These are phyloP conservation scores for Luzula sylvatica DNA, from an alignment of 176 grass and related monocot genomes.

Conservation along the genomic window DNA sequence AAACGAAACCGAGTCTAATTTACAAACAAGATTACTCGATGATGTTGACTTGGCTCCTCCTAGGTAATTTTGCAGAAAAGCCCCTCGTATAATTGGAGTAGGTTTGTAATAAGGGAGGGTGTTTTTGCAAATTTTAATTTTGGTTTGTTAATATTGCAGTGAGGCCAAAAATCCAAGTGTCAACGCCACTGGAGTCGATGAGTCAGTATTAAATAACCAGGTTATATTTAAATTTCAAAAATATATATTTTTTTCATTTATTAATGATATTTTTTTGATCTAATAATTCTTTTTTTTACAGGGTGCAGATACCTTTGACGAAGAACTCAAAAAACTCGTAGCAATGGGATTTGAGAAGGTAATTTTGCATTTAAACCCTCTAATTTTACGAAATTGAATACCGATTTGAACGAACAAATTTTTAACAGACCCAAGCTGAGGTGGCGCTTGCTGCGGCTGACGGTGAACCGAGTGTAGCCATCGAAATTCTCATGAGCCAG, in stretches of 20 bases:
- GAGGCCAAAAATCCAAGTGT: slow-evolving; percentile 43
- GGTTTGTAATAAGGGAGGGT: too few species aligned
- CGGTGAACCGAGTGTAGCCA: slow-evolving; percentile 84
- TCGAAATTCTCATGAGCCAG: slow-evolving; percentile 94
- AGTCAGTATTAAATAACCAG: slow-evolving; percentile 40
- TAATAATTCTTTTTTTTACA: slow-evolving; percentile 32
- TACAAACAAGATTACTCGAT: slow-evolving; percentile 90
- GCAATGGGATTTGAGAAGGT: slow-evolving; percentile 97
- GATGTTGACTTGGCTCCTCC: slow-evolving; percentile 34
- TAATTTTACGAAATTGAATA: slow-evolving; percentile 3
- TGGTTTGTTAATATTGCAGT: background rate
- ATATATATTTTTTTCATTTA: slow-evolving; percentile 14
- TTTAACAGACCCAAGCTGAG: slow-evolving; percentile 72
- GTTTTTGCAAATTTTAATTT: too few species aligned
- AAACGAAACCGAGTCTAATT: slow-evolving; percentile 54
- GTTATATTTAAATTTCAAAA: slow-evolving; percentile 22
- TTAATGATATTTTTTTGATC: slow-evolving; percentile 9
- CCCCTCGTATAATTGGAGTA: too few species aligned
- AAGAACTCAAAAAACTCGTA: slow-evolving; percentile 85
- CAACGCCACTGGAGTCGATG: slow-evolving; percentile 44
- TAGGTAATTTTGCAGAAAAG: too few species aligned
- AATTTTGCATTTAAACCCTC: slow-evolving; percentile 10
- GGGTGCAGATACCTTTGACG: slow-evolving; percentile 78
- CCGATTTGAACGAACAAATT: background rate
- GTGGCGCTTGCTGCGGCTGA: slow-evolving; percentile 90